Evolutionary conservation across 768 basidiomycete species (phyloP).

Genomic region (Lactarius pseudohatsudake): DNA sequence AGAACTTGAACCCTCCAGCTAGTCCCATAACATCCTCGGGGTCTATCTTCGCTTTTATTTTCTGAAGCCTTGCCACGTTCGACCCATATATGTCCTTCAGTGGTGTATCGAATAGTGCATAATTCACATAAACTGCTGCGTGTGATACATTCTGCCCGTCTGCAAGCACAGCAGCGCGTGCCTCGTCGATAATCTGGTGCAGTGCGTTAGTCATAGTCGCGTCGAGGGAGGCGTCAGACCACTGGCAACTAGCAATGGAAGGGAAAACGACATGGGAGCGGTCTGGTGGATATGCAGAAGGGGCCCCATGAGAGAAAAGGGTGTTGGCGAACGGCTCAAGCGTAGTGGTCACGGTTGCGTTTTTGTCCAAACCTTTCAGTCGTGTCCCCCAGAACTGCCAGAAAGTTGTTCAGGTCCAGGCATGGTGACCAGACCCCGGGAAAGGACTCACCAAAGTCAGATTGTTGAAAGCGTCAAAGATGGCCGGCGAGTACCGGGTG

Average conservation of each 20-base stretch:
- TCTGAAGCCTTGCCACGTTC: constrained; percentile 21
- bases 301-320: constrained; percentile 16
- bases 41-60: constrained; percentile 19
- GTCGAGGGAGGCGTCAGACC: constrained; percentile 37
- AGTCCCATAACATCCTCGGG: constrained; percentile 31
- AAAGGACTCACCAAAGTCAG: background rate
- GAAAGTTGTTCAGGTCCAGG: background rate
- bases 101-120: constrained; percentile 26
- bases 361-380: constrained; percentile 4
- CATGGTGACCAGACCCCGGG: background rate
- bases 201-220: constrained; percentile 42
- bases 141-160: constrained; percentile 27
- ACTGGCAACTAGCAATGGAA: background rate
- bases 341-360: background rate
- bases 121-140: constrained; percentile 25
- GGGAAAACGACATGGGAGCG: constrained; percentile 16
- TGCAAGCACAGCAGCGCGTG: constrained; percentile 21
- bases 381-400: constrained; percentile 13
- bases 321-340: constrained; percentile 7
- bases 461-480: constrained; percentile 2
- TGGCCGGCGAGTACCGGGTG: background rate
- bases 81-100: constrained; percentile 27
- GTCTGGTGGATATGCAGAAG: constrained; percentile 22
- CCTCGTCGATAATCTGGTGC: constrained; percentile 7
- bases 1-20: constrained; percentile 30